Evolutionary conservation across 176 grass and related monocot species (phyloP).

Genomic region (Metroxylon sagu): DNA sequence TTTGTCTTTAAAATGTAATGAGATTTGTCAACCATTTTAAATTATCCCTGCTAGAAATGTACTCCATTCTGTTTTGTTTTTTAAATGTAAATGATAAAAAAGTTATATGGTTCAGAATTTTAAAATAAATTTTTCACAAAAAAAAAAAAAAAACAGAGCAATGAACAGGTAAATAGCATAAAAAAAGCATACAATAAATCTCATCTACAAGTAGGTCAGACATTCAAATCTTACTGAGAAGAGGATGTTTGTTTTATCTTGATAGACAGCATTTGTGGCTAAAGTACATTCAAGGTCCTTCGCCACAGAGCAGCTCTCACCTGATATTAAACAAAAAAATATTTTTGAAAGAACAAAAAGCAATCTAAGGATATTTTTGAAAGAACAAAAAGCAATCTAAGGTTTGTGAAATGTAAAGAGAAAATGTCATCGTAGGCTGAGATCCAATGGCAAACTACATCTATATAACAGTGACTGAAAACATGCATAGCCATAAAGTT

Average conservation of each 20-base stretch:
- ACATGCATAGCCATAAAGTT: no score
- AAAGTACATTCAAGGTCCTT: slow-evolving; percentile 77
- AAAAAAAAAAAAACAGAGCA: not conserved
- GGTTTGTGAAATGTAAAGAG: no score
- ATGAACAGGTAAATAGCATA: no score
- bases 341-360: not conserved
- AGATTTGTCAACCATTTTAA: no score
- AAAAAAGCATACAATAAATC: no score
- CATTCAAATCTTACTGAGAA: slow-evolving; percentile 56
- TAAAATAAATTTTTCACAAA: not conserved
- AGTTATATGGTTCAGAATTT: no score
- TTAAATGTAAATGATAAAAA: not conserved
- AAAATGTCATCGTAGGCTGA: no score
- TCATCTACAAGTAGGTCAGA: no score
- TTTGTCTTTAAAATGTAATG: no score
- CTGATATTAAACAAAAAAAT: slow-evolving; percentile 33
- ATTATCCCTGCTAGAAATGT: no score
- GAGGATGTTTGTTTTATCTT: slow-evolving; percentile 98
- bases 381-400: not conserved
- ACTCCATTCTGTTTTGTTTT: not conserved
- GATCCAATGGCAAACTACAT: no score
- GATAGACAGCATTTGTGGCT: slow-evolving; percentile 90
- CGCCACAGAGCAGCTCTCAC: slow-evolving; percentile 95
- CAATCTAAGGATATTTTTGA: not conserved
- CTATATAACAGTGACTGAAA: no score